Percentiles rank a stretch among this genome's conserved stretches.
Conservation (phyloP, 345 rosid species). For the Populus ilicifolia region DNA sequence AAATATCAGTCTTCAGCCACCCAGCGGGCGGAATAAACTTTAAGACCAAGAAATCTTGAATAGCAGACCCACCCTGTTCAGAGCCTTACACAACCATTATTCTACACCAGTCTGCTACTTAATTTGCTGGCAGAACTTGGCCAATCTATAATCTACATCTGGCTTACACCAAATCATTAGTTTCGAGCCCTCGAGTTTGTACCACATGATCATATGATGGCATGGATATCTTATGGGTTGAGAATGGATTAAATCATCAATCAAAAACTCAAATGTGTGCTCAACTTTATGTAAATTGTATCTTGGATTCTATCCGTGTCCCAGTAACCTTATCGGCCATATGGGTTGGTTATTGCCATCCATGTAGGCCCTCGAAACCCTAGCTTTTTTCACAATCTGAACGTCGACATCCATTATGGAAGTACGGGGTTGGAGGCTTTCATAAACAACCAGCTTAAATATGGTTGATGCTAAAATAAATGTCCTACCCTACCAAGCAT, state of each 20-base stretch:
- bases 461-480: not conserved
- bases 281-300: not conserved
- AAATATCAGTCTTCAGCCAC: conserved; percentile 9
- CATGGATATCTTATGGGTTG: not conserved
- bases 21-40: conserved; percentile 18
- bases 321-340: not conserved
- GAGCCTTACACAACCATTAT: conserved; percentile 17
- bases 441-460: not conserved
- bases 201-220: not conserved
- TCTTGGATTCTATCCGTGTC: conserved; percentile 23
- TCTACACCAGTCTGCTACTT: conserved; percentile 3
- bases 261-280: too few relatives aligned
- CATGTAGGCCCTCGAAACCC: not conserved
- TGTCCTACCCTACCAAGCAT: not conserved
- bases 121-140: not conserved
- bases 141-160: not conserved
- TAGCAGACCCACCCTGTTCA: conserved; percentile 27
- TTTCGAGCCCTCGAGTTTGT: not conserved
- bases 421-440: not conserved
- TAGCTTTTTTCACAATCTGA: not conserved
- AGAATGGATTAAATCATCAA: not conserved
- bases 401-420: not conserved
- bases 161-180: conserved; percentile 3
- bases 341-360: not conserved
- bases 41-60: conserved; percentile 18